Evolutionary conservation across 257 asterid species (phyloP), one percentile per base, ranked within the genome.

Genomic region (Thymus mandschuricus): DNA sequence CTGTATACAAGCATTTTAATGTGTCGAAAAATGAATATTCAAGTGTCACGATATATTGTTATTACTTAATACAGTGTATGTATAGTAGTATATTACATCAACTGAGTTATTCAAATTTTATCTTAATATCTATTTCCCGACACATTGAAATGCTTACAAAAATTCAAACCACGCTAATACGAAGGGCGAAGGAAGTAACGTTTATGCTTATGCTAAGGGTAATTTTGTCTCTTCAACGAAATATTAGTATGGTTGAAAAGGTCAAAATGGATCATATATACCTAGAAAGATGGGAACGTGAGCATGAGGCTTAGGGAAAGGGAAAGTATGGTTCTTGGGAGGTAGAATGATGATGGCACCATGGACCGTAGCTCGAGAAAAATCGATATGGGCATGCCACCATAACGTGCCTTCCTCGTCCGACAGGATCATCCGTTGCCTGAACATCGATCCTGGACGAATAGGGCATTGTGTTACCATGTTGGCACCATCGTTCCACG

Each of bases 311-410:
- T 44, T 70, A 3, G 85, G 86, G 49, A 85, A 87, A 29, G 91
- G 91, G 46, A 77, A 84, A 7, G 44, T 5, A 2, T 64, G 27
- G 8, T 57, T 61, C 40, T 21, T 64, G 4, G 52, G 58, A 2
- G 96, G 89, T 3, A 70, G 72, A 29, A 89, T 66, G 10, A 86
- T 34, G 57, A 86, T 72, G 3, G 88, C 82, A 3, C 96, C 91
- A 4, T 89, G 73, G 1, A 86, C 89, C 0, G 91, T 75, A 1
- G 82, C 80, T 1, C 96, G 66, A 0, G 83, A 83, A 91, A 89
- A 86, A 4, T 81, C 88, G 30, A 81, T 85, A n/a, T 88, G 92
- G 27, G 92, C 96, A 44, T 88, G 96, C 96, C 96, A 88, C 92
- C 90, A 86, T 38, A 86, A 31, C 0, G 96, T 88, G 3, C 92